Percentiles rank a stretch among this genome's conserved stretches.
Conservation (phyloP, 1,284 basidiomycete genomes). For the Entoloma clypeatum region DNA sequence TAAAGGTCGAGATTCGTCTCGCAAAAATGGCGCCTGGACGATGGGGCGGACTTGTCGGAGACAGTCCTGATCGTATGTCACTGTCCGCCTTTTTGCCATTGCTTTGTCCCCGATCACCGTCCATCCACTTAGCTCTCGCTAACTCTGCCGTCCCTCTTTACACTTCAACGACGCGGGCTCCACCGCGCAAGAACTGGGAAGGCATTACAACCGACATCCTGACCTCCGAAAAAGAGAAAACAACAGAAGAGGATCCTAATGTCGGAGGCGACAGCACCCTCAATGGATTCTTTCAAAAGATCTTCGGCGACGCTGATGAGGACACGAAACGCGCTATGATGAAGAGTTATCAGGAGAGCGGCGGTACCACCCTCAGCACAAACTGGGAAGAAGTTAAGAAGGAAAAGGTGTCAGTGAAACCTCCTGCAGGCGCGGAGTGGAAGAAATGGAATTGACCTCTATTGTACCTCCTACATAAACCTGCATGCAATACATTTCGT, state of each 20-base stretch:
- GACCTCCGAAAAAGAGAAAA: conserved; percentile 56
- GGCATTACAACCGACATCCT: conserved; percentile 69
- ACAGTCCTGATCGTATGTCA: conserved; percentile 70
- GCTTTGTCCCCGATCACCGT: conserved; percentile 5
- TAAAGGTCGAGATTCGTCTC: conserved; percentile 79
- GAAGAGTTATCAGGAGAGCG: conserved; percentile 91
- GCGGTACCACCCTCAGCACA: conserved; percentile 89
- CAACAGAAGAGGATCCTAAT: conserved; percentile 73
- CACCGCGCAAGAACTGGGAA: conserved; percentile 78
- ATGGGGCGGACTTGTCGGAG: conserved; percentile 77
- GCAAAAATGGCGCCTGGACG: conserved; percentile 59
- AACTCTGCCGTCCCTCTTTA: conserved; percentile 31
- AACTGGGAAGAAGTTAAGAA: conserved; percentile 89
- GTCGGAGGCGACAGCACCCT: conserved; percentile 75
- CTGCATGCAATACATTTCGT: too few relatives aligned
- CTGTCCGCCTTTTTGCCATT: conserved; percentile 8
- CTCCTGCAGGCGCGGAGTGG: conserved; percentile 79
- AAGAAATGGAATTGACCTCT: conserved; percentile 63
- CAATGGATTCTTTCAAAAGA: conserved; percentile 79
- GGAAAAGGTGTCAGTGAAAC: conserved; percentile 66
- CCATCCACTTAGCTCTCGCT: conserved; percentile 20
- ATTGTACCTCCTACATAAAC: too few relatives aligned
- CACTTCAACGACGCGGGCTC: conserved; percentile 32
- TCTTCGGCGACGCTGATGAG: conserved; percentile 84
- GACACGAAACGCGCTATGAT: conserved; percentile 91